These are phyloP conservation scores for Scheffersomyces lignicola DNA, from an alignment of 1,139 yeast species.

Conservation along the genomic window DNA sequence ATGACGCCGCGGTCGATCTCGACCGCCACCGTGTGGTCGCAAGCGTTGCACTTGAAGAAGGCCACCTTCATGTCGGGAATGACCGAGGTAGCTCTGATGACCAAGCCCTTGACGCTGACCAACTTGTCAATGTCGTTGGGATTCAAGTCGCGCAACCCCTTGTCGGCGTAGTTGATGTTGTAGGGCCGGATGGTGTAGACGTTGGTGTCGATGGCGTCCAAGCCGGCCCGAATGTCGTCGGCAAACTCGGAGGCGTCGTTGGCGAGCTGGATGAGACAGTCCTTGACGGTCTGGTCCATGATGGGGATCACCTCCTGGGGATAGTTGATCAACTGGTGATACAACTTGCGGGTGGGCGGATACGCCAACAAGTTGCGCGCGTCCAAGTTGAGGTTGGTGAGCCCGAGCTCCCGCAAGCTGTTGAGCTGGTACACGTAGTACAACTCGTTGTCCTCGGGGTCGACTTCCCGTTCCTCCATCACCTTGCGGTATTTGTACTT, in stretches of 20 bases:
- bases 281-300: conserved; percentile 95
- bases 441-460: conserved; percentile 67
- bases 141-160: conserved; percentile 92
- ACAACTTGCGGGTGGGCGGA: conserved; percentile 74
- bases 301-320: conserved; percentile 98
- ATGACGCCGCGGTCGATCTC: conserved; percentile 94
- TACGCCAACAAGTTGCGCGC: conserved; percentile 76
- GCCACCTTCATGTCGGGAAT: conserved; percentile 99
- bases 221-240: conserved; percentile 34
- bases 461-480: conserved; percentile 37
- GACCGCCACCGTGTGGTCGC: conserved; percentile 89
- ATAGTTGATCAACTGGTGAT: conserved; percentile 81
- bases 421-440: conserved; percentile 74
- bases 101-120: conserved; percentile 88
- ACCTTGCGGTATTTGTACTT: conserved; percentile 72
- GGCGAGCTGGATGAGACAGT: conserved; percentile 79
- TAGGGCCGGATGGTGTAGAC: conserved; percentile 88
- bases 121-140: conserved; percentile 95
- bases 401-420: conserved; percentile 74
- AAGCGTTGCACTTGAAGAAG: conserved; percentile 90
- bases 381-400: conserved; percentile 82
- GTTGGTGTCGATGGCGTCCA: conserved; percentile 75
- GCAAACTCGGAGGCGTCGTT: conserved; percentile 45
- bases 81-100: conserved; percentile 82
- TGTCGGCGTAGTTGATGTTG: conserved; percentile 61